Percentiles rank a stretch among this genome's conserved stretches.
Evolutionary conservation across 768 basidiomycete species (phyloP).

Genomic region (Chalciporus pseudorubinellus): DNA sequence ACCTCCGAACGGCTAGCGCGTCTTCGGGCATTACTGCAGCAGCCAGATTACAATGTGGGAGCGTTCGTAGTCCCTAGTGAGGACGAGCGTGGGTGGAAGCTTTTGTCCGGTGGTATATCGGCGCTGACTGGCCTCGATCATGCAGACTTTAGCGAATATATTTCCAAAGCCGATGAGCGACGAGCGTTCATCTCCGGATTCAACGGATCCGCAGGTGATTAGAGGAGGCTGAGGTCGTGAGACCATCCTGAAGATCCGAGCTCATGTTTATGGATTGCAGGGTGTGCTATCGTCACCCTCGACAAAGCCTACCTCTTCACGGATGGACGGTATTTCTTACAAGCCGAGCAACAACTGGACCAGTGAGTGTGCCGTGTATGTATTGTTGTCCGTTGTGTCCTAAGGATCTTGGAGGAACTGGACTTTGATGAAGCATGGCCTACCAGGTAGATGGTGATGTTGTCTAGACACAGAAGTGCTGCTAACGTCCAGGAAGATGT

Average conservation of each 20-base stretch:
- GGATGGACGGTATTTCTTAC: slow-evolving; percentile 93
- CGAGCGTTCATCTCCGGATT: slow-evolving; percentile 92
- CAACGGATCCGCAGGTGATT: slow-evolving; percentile 85
- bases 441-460: slow-evolving; percentile 52
- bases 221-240: neutral
- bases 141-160: slow-evolving; percentile 85
- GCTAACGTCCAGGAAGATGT: slow-evolving; percentile 52
- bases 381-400: neutral
- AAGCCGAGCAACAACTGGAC: slow-evolving; percentile 89
- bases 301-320: slow-evolving; percentile 83
- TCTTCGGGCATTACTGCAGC: slow-evolving; percentile 70
- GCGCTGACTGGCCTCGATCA: slow-evolving; percentile 1
- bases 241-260: neutral
- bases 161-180: slow-evolving; percentile 78
- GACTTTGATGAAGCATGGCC: slow-evolving; percentile 90
- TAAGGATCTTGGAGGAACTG: slow-evolving; percentile 59
- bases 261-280: slow-evolving; percentile 35
- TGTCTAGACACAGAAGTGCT: neutral
- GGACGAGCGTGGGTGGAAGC: slow-evolving; percentile 75
- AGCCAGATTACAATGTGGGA: slow-evolving; percentile 51
- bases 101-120: neutral
- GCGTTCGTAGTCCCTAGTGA: slow-evolving; percentile 87
- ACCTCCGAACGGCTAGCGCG: slow-evolving; percentile 61
- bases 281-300: slow-evolving; percentile 73
- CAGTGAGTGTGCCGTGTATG: slow-evolving; percentile 41